Percentiles rank a stretch among this genome's conserved stretches.
Conservation (phyloP, 2,329 filamentous ascomycete genomes). For the Fusarium duplospermum region DNA sequence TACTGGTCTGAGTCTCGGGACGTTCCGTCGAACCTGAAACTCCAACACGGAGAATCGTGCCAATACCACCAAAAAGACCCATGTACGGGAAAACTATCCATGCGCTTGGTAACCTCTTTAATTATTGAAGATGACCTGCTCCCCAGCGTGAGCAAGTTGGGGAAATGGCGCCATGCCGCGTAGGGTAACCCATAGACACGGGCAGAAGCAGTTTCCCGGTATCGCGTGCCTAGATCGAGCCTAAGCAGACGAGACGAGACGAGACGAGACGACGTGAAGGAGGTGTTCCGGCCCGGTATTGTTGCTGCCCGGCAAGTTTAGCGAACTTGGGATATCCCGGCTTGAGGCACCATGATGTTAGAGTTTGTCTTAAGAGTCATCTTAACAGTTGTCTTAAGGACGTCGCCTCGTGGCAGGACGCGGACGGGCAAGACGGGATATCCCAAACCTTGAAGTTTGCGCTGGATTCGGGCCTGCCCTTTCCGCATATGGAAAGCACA, state of each 20-base stretch:
- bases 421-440: not conserved
- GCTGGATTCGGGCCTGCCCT: not conserved
- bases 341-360: not conserved
- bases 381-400: not conserved
- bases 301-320: not conserved
- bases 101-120: conserved; percentile 7
- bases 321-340: not conserved
- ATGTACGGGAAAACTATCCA: conserved; percentile 23
- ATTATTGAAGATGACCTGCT: conserved; percentile 5
- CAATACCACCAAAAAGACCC: conserved; percentile 18
- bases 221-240: not conserved
- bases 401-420: not conserved
- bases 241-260: not conserved
- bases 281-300: not conserved
- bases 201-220: not conserved
- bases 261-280: conserved; percentile 9
- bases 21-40: conserved; percentile 42
- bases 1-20: conserved; percentile 20
- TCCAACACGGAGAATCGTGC: conserved; percentile 17
- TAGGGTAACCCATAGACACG: not conserved
- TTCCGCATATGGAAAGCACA: not conserved
- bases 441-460: not conserved
- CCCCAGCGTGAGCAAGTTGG: conserved; percentile 2
- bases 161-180: conserved; percentile 5
- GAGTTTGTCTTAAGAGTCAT: not conserved